Conservation (phyloP, 805 yeast species). For the Ogataea thermomethanolica region DNA sequence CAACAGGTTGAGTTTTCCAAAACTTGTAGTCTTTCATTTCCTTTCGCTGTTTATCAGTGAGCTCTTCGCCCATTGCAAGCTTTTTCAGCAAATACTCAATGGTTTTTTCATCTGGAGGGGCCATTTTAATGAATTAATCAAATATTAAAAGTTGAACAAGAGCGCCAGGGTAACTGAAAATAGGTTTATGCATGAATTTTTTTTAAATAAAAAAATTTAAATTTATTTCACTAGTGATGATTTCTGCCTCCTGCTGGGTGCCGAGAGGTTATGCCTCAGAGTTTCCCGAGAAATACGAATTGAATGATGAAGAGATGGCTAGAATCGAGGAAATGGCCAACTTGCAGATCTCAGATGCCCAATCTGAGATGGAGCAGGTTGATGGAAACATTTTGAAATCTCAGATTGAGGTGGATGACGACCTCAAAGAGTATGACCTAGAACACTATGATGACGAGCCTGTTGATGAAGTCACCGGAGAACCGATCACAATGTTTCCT, state of each 20-base stretch:
- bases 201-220: conserved; percentile 5
- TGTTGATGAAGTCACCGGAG: conserved; percentile 47
- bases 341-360: conserved; percentile 74
- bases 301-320: conserved; percentile 89
- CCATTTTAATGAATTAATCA: conserved; percentile 1
- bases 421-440: conserved; percentile 80
- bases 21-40: conserved; percentile 88
- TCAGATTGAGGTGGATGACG: conserved; percentile 71
- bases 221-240: conserved; percentile 46
- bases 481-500: conserved; percentile 63
- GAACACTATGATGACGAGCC: conserved; percentile 78
- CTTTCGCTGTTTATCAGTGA: conserved; percentile 57
- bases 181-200: conserved; percentile 5
- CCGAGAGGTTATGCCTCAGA: conserved; percentile 95
- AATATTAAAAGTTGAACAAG: conserved; percentile 1
- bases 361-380: conserved; percentile 52
- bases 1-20: conserved; percentile 98
- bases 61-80: conserved; percentile 50
- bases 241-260: conserved; percentile 92
- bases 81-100: conserved; percentile 59
- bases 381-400: conserved; percentile 37
- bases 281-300: conserved; percentile 82
- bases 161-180: conserved; percentile 9
- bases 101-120: conserved; percentile 30
- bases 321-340: conserved; percentile 84